Conservation (phyloP, 192 early-diverging fungal species). For the Obelidium mucronatum region DNA sequence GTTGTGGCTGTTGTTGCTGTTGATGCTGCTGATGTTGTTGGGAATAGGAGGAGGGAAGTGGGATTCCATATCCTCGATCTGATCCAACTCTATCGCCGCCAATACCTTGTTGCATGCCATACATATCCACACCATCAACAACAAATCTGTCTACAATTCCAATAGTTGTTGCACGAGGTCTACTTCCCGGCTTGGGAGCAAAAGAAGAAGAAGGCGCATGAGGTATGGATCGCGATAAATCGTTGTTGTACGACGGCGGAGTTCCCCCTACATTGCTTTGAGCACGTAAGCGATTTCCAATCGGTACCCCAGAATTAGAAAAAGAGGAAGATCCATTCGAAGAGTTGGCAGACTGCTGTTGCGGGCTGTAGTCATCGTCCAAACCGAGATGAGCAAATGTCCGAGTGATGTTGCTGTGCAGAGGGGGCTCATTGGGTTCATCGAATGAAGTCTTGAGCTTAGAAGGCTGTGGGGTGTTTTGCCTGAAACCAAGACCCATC, state of each 20-base stretch:
- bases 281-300: conserved; percentile 10
- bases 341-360: conserved; percentile 19
- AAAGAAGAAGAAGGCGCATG: neutral
- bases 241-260: neutral
- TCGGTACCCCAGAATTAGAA: conserved; percentile 16
- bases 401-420: conserved; percentile 46
- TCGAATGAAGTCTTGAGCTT: conserved; percentile 20
- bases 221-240: neutral
- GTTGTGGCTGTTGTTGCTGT: conserved; percentile 31
- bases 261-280: neutral
- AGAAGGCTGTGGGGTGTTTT: neutral
- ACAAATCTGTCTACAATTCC: conserved; percentile 45
- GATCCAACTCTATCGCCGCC: neutral
- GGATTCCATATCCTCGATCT: neutral
- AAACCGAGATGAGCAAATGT: conserved; percentile 76
- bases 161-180: conserved; percentile 45
- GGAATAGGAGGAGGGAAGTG: conserved; percentile 5
- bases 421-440: neutral
- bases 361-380: conserved; percentile 71
- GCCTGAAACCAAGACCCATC: neutral
- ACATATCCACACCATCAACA: conserved; percentile 34
- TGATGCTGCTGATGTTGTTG: conserved; percentile 35
- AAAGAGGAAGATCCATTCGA: conserved; percentile 28
- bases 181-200: conserved; percentile 7
- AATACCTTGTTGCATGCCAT: neutral